Evolutionary conservation across 2,329 filamentous ascomycete species (phyloP).

Genomic region (Phoma sp.): DNA sequence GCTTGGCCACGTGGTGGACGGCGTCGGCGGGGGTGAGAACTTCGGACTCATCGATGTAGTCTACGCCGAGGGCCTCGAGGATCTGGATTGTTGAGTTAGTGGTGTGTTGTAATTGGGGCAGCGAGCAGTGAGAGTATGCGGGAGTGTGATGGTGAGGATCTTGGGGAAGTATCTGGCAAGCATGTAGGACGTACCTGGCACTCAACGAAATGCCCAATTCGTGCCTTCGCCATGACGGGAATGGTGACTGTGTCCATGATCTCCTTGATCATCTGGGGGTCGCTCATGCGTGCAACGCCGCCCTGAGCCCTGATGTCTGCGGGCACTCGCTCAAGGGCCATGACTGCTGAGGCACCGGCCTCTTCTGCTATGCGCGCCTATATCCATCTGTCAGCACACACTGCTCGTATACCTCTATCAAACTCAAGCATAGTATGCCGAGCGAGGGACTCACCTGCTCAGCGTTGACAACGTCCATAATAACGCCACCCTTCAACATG

Average conservation of each 20-base stretch:
- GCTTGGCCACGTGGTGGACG: conserved; percentile 89
- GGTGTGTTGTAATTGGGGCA: neutral
- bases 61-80: conserved; percentile 90
- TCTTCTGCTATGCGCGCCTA: conserved; percentile 96
- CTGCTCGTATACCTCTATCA: too few relatives aligned
- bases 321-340: conserved; percentile 97
- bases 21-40: conserved; percentile 95
- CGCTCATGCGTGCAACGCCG: conserved; percentile 95
- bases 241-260: conserved; percentile 96
- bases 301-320: conserved; percentile 93
- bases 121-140: neutral
- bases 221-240: conserved; percentile 98
- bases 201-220: conserved; percentile 97
- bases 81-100: conserved; percentile 61
- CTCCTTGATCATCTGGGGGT: conserved; percentile 91
- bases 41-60: conserved; percentile 99
- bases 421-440: neutral
- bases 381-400: neutral
- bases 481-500: conserved; percentile 99
- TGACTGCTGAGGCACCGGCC: conserved; percentile 93
- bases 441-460: conserved; percentile 65
- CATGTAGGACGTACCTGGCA: conserved; percentile 68
- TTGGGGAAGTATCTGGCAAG: too few relatives aligned
- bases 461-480: conserved; percentile 97
- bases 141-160: too few relatives aligned